phyloP scores from a whole-genome alignment of 2,329 filamentous ascomycete genomes.

The Iodosphaeria phyllophila region DNA sequence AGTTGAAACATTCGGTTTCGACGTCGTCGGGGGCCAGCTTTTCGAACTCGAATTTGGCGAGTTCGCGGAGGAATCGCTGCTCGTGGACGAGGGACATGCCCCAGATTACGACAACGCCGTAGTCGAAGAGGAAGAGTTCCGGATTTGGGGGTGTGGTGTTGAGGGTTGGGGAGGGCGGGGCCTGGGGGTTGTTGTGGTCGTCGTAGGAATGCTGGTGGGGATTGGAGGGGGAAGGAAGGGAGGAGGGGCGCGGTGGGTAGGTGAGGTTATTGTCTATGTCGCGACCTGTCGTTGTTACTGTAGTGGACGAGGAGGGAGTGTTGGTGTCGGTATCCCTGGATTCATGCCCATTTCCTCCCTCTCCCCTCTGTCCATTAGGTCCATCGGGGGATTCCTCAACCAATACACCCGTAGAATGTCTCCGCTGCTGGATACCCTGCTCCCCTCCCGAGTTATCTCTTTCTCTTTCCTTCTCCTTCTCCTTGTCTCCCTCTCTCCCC shows the following conservation, averaged over 20 bases:
- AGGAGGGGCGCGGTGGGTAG: constrained; percentile 10
- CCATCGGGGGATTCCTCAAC: too few species aligned
- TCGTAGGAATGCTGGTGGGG: too few species aligned
- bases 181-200: constrained; percentile 12
- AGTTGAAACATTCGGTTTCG: constrained; percentile 93
- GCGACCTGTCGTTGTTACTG: too few species aligned
- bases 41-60: constrained; percentile 83
- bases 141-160: constrained; percentile 77
- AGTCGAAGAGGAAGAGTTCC: constrained; percentile 95
- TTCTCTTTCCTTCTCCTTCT: constrained; percentile 9
- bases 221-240: too few species aligned
- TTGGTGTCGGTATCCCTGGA: too few species aligned
- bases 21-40: constrained; percentile 78
- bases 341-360: too few species aligned
- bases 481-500: neutral
- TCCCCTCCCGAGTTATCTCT: too few species aligned
- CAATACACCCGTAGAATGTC: constrained; percentile 60
- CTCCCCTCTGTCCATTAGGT: too few species aligned
- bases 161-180: constrained; percentile 37
- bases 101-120: constrained; percentile 96
- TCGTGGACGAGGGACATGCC: constrained; percentile 89
- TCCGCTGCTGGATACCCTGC: constrained; percentile 33
- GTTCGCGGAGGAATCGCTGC: constrained; percentile 77
- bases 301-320: too few species aligned
- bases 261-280: constrained; percentile 16